Conservation (phyloP, 495 filamentous ascomycete species). For the Podospora comata region DNA sequence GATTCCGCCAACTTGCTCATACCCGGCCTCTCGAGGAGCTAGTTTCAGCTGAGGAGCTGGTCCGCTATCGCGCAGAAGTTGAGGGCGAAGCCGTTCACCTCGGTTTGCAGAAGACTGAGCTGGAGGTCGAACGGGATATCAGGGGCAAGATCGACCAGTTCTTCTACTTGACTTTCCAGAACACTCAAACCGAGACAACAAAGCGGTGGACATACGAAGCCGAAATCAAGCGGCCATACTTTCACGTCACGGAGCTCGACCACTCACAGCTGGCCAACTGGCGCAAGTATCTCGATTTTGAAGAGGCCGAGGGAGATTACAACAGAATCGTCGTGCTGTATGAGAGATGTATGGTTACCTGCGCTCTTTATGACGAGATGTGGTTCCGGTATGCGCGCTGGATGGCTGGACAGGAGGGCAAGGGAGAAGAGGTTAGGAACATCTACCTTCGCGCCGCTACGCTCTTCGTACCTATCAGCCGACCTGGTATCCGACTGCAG, state of each 20-base stretch:
- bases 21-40: constrained; percentile 71
- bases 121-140: constrained; percentile 82
- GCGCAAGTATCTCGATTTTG: constrained; percentile 95
- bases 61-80: constrained; percentile 67
- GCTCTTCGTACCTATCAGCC: constrained; percentile 79
- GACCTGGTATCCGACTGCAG: constrained; percentile 76
- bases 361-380: constrained; percentile 94
- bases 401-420: constrained; percentile 80
- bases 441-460: constrained; percentile 87
- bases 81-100: constrained; percentile 53
- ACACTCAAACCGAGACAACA: constrained; percentile 81
- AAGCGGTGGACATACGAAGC: constrained; percentile 96
- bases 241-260: constrained; percentile 91
- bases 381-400: constrained; percentile 97
- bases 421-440: constrained; percentile 87
- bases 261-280: constrained; percentile 85
- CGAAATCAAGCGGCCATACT: constrained; percentile 94
- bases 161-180: constrained; percentile 76
- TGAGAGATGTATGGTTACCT: constrained; percentile 88
- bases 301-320: constrained; percentile 81
- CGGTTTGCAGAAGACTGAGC: constrained; percentile 51
- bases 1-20: constrained; percentile 76
- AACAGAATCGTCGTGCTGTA: constrained; percentile 77
- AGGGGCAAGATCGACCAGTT: constrained; percentile 73
- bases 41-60: constrained; percentile 62